Evolutionary conservation across 768 basidiomycete species (phyloP), one percentile per base, ranked within the genome.

Genomic region (Mrakia gelida): DNA sequence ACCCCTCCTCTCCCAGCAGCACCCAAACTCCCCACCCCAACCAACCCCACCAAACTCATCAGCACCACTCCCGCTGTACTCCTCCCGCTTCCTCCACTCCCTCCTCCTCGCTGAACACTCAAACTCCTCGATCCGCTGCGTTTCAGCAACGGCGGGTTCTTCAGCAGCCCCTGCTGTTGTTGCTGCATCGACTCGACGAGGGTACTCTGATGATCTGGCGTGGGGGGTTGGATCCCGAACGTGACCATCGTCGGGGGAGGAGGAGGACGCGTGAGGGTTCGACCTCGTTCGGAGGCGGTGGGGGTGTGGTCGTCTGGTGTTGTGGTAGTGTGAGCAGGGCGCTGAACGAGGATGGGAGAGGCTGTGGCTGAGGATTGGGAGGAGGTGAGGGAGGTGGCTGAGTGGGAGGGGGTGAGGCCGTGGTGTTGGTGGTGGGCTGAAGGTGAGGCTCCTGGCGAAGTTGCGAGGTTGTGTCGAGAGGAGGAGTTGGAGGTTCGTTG

Each of bases 191-290:
- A 18, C 34, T 70, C 67, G 5, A 26, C 34, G 41, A 70, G 38
- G 21, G 23, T 41, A 5, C 26, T 38, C 34, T 34, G 67, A 23
- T 54, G 16, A 28, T 73, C 73, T 5, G 75, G 75, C 18, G 75
- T 75, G 9, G 75, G 34, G 4, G 45, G 63, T 10, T 75, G 75
- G 26, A 75, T 11, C 21, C 63, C 75, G n/a, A 75, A 75, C 28
- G 43, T n/a, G 28, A 71, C 49, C 11, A 16, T 16, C 18, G 59
- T 9, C 0, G 59, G n/a, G n/a, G n/a, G 70, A 38, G 75, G 63
- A 10, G 62, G 34, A 13, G 75, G 75, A 52, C 75, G 75, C 43
- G 76, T 77, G 49, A 77, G 76, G 23, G 76, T 56, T 21, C 76
- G 41, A 6, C 76, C 76, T 61, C 76, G 70, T 45, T 77, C 67